Evolutionary conservation across 164 flowering plant species (phyloP).

Genomic region (Warburgia ugandensis): DNA sequence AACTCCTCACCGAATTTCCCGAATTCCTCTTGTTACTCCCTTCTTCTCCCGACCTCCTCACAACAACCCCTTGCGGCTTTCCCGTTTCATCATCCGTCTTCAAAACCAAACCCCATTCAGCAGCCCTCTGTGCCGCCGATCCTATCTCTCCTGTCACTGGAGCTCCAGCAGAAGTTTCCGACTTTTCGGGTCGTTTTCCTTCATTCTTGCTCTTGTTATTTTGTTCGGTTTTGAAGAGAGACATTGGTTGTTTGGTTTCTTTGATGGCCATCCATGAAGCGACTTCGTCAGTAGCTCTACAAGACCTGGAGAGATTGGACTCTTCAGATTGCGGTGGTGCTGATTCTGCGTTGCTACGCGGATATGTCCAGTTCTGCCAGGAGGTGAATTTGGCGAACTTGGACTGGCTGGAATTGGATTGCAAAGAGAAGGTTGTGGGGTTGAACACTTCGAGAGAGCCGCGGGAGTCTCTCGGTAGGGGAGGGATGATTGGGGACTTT

Average conservation of each 20-base stretch:
- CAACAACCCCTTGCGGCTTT: slow-evolving; percentile 70
- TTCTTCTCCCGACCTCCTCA: slow-evolving; percentile 62
- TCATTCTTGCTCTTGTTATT: neutral
- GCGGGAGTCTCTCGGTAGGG: slow-evolving; percentile 48
- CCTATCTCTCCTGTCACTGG: slow-evolving; percentile 29
- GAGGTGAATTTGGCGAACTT: slow-evolving; percentile 29
- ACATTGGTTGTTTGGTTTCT: slow-evolving; percentile 17
- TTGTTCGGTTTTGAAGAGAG: neutral
- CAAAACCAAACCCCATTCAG: slow-evolving; percentile 93
- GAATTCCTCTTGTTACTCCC: slow-evolving; percentile 32
- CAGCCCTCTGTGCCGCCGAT: slow-evolving; percentile 70
- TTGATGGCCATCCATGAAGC: slow-evolving; percentile 88
- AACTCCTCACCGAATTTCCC: slow-evolving; percentile 53
- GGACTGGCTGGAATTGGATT: slow-evolving; percentile 27
- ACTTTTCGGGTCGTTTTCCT: slow-evolving; percentile 6
- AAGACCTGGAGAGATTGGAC: slow-evolving; percentile 12
- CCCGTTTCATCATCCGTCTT: slow-evolving; percentile 82
- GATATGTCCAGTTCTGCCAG: slow-evolving; percentile 37
- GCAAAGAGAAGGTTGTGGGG: slow-evolving; percentile 38
- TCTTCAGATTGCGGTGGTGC: slow-evolving; percentile 22
- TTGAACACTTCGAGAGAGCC: slow-evolving; percentile 73
- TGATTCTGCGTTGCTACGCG: slow-evolving; percentile 16
- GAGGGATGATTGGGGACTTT: slow-evolving; percentile 12
- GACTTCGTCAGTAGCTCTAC: slow-evolving; percentile 13
- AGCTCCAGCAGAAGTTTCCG: too few species aligned